Evolutionary conservation across 495 filamentous ascomycete genomes (phyloP), one percentile per base, ranked within the genome.

Genomic region (Penicillium dipodomyicola): DNA sequence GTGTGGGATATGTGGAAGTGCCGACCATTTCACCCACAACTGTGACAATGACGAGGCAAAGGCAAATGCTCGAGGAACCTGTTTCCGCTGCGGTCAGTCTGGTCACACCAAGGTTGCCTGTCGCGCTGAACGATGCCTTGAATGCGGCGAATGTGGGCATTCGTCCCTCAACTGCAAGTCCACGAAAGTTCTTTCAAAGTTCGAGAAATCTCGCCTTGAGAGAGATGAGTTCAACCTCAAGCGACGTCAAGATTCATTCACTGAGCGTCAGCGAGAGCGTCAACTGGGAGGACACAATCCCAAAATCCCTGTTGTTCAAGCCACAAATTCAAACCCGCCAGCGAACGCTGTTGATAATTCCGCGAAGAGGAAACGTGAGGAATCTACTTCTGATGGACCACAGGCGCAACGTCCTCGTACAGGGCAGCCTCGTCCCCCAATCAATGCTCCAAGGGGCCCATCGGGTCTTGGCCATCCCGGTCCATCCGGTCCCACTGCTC

Each of bases 121-220:
- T 54, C 68, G 63, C 15, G 67, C 68, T 17, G 71, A 72, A 19
- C 72, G 77, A 27, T 83, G 80, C 52, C 39, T 65, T 17, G 68
- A 74, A 49, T 83, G 80, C 58, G 80, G 80, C 29, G 59, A 68
- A 40, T 59, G 76, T 52, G 80, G 79, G 23, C 80, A 83, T 56
- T 20, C 47, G 11, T 41, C 68, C 19, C 37, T 43, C 33, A 58
- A 53, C 11, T 83, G 80, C 65, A 68, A 42, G 27, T 65, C 66
- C 30, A 55, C 64, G 3, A 65, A 62, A 25, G 15, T 52, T 33
- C 64, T 82, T 12, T 60, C 77, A 5, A 75, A 72, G 51, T 61
- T 65, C 10, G 68, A 75, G 33, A 77, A 65, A 48, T 37, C 44
- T 4, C 60, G 62, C 23, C 55, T 82, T 46, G 54, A 52, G 3